Base-by-base conservation (phyloP, 1,139 yeast species). In the Yarrowia galli region DNA sequence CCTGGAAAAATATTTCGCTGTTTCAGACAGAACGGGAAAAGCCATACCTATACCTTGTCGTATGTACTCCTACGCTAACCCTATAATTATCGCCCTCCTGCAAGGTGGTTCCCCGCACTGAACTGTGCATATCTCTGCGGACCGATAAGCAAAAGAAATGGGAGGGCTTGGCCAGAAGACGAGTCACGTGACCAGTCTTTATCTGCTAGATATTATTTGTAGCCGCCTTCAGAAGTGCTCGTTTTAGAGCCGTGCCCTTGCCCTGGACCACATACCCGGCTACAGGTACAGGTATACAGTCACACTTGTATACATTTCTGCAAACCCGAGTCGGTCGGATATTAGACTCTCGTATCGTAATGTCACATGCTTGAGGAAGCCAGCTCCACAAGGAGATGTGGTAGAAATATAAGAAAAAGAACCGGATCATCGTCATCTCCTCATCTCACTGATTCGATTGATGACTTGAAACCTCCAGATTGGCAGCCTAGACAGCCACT, bases 131-230 rank as follows among this genome's bases (percentile, higher is more conserved):
- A 49, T 49, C 56, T 32, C 56, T 28, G 35, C 40, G 42, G 49
- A 10, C 32, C 56, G 56, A 32, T 49, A 32, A 49, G 40, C 56
- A 49, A 49, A 49, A 49, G 54, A 28, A 48, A 48, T 45, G 28
- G 20, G 0, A n/a, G n/a, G n/a, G n/a, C n/a, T n/a, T n/a, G n/a
- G n/a, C n/a, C n/a, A n/a, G n/a, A n/a, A n/a, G n/a, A n/a, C n/a
- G n/a, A 18, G 43, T n/a, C 12, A n/a, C n/a, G 36, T 35, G 36
- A 35, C 3, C 15, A 10, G 15, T 10, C 9, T 15, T 2, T 8
- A 35, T 2, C 2, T 28, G 9, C 6, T 15, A 10, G 10, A 12
- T 7, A 35, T 1, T 35, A 35, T 12, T 35, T 13, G 15, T 2
- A 13, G 36, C 36, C 15, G 36, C 15, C 32, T 28, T 6, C 6